Conservation (phyloP, 768 basidiomycete genomes). For the Cystobasidium tubakii region DNA sequence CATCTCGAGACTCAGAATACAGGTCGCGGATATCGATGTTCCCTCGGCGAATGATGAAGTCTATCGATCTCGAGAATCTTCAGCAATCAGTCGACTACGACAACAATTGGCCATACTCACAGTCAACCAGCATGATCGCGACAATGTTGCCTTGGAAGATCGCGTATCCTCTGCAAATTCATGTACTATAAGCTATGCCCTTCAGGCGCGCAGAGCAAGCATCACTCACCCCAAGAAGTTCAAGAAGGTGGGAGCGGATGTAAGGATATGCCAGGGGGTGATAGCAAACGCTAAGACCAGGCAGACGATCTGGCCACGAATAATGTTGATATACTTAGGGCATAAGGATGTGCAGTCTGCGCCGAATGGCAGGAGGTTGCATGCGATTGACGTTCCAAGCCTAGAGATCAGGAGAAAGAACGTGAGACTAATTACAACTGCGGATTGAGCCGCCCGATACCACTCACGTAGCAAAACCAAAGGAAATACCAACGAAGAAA, state of each 20-base stretch:
- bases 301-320: constrained; percentile 11
- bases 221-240: constrained; percentile 10
- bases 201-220: not conserved
- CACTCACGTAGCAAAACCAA: constrained; percentile 15
- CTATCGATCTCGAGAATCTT: not conserved
- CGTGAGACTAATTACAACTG: too few relatives aligned
- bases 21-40: constrained; percentile 24
- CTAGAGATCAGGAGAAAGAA: not conserved
- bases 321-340: constrained; percentile 6
- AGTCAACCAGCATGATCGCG: constrained; percentile 16
- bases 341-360: not conserved
- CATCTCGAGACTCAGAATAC: constrained; percentile 12
- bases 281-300: constrained; percentile 11
- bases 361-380: constrained; percentile 15
- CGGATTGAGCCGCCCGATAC: not conserved
- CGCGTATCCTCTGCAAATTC: not conserved
- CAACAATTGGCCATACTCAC: not conserved
- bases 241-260: constrained; percentile 20
- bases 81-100: not conserved
- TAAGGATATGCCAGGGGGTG: constrained; percentile 24
- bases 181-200: not conserved
- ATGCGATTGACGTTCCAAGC: constrained; percentile 13
- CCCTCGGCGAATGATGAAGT: constrained; percentile 7
- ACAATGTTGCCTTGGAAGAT: constrained; percentile 31
- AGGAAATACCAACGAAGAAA: constrained; percentile 11